Conservation (phyloP, 805 yeast species). For the Brettanomyces nanus region DNA sequence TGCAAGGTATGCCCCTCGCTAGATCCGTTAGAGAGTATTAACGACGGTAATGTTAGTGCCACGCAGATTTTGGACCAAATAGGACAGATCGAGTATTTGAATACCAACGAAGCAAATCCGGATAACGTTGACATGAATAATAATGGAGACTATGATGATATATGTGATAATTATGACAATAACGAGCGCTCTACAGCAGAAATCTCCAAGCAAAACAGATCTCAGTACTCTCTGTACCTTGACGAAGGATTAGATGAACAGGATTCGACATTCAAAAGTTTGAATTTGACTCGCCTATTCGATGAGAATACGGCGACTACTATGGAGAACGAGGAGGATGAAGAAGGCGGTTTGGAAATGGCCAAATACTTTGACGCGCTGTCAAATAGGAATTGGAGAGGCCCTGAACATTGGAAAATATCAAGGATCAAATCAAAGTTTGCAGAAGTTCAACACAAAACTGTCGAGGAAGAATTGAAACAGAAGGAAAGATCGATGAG, state of each 20-base stretch:
- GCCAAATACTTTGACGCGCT: constrained; percentile 74
- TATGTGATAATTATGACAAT: constrained; percentile 10
- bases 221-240: constrained; percentile 25
- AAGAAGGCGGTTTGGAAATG: constrained; percentile 36
- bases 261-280: background rate
- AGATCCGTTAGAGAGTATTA: constrained; percentile 38
- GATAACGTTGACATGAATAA: constrained; percentile 13
- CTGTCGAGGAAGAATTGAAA: background rate
- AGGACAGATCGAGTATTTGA: constrained; percentile 5
- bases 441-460: background rate
- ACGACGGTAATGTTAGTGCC: constrained; percentile 21
- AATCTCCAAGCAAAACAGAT: constrained; percentile 11
- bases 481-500: background rate
- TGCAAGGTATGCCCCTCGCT: constrained; percentile 64
- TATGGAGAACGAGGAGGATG: constrained; percentile 18
- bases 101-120: constrained; percentile 12
- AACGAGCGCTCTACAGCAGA: constrained; percentile 3
- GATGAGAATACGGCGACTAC: constrained; percentile 21
- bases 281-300: constrained; percentile 25
- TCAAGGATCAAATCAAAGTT: constrained; percentile 5
- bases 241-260: constrained; percentile 22
- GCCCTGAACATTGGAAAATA: constrained; percentile 90
- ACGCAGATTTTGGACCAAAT: constrained; percentile 13
- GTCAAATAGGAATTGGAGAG: constrained; percentile 73
- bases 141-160: constrained; percentile 18